These are phyloP conservation scores for Spergularia bocconei DNA, from an alignment of 148 eudicot genomes.

Conservation along the genomic window DNA sequence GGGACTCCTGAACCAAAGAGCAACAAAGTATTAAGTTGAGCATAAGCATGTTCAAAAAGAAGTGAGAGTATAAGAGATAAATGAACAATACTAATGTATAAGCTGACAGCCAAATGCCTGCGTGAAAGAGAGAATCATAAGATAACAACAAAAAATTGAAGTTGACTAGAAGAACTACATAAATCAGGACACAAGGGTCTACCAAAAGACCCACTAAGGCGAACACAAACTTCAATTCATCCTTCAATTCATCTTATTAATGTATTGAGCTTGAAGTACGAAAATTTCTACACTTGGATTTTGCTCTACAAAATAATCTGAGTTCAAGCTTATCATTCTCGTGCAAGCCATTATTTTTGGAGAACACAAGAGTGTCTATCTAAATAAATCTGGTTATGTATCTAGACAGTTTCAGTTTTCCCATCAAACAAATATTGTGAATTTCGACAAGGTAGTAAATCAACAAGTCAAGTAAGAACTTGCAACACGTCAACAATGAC, in stretches of 20 bases:
- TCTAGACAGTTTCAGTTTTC: too few relatives aligned
- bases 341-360: neutral
- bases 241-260: neutral
- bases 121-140: slow-evolving; percentile 1
- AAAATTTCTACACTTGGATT: neutral
- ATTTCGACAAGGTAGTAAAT: neutral
- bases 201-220: neutral
- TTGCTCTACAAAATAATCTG: neutral
- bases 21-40: slow-evolving; percentile 7
- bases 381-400: too few relatives aligned
- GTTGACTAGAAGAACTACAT: neutral
- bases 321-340: slow-evolving; percentile 1
- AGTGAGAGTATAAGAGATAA: neutral
- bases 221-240: neutral
- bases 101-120: neutral
- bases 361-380: neutral
- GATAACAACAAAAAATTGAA: neutral
- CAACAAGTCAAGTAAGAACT: neutral
- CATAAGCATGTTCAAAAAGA: neutral
- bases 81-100: neutral
- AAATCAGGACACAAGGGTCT: neutral
- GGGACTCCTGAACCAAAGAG: slow-evolving; percentile 34
- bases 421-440: neutral
- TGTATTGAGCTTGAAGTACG: neutral
- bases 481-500: neutral